Conservation (phyloP, 2,329 filamentous ascomycete species). For the Trichoderma harzianum region DNA sequence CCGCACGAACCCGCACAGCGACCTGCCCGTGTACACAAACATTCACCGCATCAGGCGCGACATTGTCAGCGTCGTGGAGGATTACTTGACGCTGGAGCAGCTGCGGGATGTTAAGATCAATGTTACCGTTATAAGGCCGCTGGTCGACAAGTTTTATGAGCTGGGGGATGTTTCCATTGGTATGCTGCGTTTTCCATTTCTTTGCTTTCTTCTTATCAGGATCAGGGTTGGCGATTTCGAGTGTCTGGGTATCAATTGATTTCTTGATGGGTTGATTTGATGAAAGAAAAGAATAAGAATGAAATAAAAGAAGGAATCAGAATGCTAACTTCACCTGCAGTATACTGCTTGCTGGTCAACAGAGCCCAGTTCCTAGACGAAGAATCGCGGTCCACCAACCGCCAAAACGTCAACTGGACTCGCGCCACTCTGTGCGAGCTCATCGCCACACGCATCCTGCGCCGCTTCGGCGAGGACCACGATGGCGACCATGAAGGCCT, state of each 20-base stretch:
- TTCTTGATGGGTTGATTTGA: background rate
- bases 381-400: constrained; percentile 70
- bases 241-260: background rate
- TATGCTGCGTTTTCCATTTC: constrained; percentile 29
- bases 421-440: constrained; percentile 77
- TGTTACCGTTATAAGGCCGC: constrained; percentile 70
- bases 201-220: background rate
- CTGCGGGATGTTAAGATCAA: constrained; percentile 79
- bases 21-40: constrained; percentile 71
- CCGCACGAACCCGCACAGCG: constrained; percentile 55
- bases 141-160: constrained; percentile 81
- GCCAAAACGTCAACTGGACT: constrained; percentile 77
- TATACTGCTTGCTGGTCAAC: constrained; percentile 82
- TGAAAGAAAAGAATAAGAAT: background rate
- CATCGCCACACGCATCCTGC: constrained; percentile 72
- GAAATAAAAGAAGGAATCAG: background rate
- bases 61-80: constrained; percentile 60
- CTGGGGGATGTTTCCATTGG: constrained; percentile 74
- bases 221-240: background rate
- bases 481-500: constrained; percentile 59
- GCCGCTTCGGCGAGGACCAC: constrained; percentile 76
- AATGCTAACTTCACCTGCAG: constrained; percentile 35
- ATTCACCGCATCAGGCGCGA: constrained; percentile 69
- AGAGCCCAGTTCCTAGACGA: constrained; percentile 75
- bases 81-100: constrained; percentile 67